Conservation (phyloP, 2,329 filamentous ascomycete genomes). For the Fonsecaea pedrosoi region DNA sequence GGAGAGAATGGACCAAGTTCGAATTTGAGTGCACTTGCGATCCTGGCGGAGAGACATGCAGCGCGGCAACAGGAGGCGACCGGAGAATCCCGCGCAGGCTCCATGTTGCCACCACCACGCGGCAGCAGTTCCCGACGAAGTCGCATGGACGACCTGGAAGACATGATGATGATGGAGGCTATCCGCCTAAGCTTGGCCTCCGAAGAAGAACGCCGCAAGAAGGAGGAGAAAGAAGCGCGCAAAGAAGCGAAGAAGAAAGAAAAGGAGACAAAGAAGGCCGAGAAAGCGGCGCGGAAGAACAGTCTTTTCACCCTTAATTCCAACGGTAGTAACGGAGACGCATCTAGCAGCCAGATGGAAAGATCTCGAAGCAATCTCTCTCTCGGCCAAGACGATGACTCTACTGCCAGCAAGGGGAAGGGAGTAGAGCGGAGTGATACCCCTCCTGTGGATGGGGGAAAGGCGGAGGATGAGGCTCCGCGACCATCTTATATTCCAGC, state of each 20-base stretch:
- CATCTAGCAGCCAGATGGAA: slow-evolving; percentile 46
- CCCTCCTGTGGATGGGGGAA: slow-evolving; percentile 22
- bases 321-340: slow-evolving; percentile 69
- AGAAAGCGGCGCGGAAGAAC: slow-evolving; percentile 71
- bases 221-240: slow-evolving; percentile 77
- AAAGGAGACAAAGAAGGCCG: slow-evolving; percentile 80
- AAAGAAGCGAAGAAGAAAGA: slow-evolving; percentile 86
- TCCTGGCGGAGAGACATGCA: slow-evolving; percentile 53
- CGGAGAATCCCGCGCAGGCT: slow-evolving; percentile 45
- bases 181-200: slow-evolving; percentile 88
- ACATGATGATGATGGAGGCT: slow-evolving; percentile 98
- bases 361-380: slow-evolving; percentile 48
- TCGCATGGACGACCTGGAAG: slow-evolving; percentile 86
- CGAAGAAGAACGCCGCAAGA: slow-evolving; percentile 89
- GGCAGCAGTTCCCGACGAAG: slow-evolving; percentile 62
- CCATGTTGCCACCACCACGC: slow-evolving; percentile 48
- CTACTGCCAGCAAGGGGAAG: slow-evolving; percentile 68
- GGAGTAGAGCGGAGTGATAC: slow-evolving; percentile 64
- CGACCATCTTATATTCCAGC: slow-evolving; percentile 29
- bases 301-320: slow-evolving; percentile 56
- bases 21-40: slow-evolving; percentile 53
- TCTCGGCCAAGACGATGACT: slow-evolving; percentile 47
- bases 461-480: slow-evolving; percentile 28
- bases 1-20: slow-evolving; percentile 46
- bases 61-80: slow-evolving; percentile 46